Base-by-base conservation (phyloP, 225 moss, liverwort and hornwort genomes). In the Thuidium tamariscinum region DNA sequence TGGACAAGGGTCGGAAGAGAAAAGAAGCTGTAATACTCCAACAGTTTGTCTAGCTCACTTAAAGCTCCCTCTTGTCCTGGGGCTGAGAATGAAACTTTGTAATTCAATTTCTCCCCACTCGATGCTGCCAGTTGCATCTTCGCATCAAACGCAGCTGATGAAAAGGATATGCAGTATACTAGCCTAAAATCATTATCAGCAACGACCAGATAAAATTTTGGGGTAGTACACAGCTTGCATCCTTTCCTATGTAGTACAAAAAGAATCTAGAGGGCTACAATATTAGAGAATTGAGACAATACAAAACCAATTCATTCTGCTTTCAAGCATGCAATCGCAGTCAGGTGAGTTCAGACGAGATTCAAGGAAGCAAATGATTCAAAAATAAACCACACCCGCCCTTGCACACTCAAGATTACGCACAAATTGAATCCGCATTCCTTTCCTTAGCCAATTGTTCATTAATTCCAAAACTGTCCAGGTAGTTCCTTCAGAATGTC, bases 81-180 rank as follows among this genome's bases (percentile, higher is more conserved):
- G 26, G 82, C 91, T 59, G 96, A 93, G 41, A 99, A 94, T 16
- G 98, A 97, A 17, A 99, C 91, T 66, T 97, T 97, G 30, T 99
- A 99, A 86, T 95, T 95, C 56, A 99, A 76, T 32, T 82, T 88
- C 77, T 93, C 93, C 44, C 86, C 90, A 60, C 61, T 52, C 39
- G 81, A 52, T 51, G 16, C 46, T 55, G 54, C 12, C 87, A 75
- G 80, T 80, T 69, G 69, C 74, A 77, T 52, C 52, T 74, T 86
- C 37, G 17, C 76, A 90, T 10, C 68, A 12, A 84, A 69, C 67
- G 74, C 23, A 80, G 34, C 32, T 62, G 16, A 34, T 80, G 80
- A 80, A 62, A 62, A 62, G 21, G 57, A 8, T 54, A 39, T 26
- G 77, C 76, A 55, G 26, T 36, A 36, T 20, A 39, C 39, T 57